Evolutionary conservation across 2,329 filamentous ascomycete species (phyloP).

Genomic region (Ophiobolus disseminans): DNA sequence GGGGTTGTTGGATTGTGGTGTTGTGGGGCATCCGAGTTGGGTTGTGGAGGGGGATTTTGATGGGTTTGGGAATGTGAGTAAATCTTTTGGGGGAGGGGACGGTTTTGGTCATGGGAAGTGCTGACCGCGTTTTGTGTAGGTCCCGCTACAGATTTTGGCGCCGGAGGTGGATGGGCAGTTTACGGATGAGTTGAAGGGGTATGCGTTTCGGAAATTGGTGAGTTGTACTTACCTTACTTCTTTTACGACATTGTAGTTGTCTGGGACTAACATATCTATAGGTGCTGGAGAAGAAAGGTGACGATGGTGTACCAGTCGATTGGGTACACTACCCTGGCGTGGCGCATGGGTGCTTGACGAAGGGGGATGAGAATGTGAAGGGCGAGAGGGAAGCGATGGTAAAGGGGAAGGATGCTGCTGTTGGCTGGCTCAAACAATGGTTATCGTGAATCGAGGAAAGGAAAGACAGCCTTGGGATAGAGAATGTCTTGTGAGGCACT

Average conservation of each 20-base stretch:
- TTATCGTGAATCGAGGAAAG: neutral
- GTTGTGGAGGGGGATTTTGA: slow-evolving; percentile 28
- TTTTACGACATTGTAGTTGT: no score
- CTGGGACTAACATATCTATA: no score
- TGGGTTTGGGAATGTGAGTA: slow-evolving; percentile 2
- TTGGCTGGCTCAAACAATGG: slow-evolving; percentile 21
- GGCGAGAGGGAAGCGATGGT: slow-evolving; percentile 26
- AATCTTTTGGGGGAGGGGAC: no score
- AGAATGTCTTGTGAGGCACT: no score
- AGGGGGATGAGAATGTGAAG: slow-evolving; percentile 21
- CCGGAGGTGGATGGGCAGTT: slow-evolving; percentile 30
- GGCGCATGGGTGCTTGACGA: slow-evolving; percentile 29
- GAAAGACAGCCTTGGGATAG: neutral
- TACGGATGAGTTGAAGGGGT: slow-evolving; percentile 29
- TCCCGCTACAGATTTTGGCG: slow-evolving; percentile 27
- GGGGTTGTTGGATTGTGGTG: neutral
- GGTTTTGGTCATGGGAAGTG: no score
- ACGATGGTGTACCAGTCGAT: slow-evolving; percentile 22
- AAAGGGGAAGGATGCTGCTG: slow-evolving; percentile 24
- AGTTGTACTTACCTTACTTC: neutral
- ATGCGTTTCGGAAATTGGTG: slow-evolving; percentile 24
- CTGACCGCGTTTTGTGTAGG: no score
- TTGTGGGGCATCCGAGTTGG: slow-evolving; percentile 11
- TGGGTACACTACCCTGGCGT: slow-evolving; percentile 35
- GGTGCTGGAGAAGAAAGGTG: slow-evolving; percentile 16